Evolutionary conservation across 140 eudicot genomes (phyloP).

Genomic region (Erigeron philadelphicus): DNA sequence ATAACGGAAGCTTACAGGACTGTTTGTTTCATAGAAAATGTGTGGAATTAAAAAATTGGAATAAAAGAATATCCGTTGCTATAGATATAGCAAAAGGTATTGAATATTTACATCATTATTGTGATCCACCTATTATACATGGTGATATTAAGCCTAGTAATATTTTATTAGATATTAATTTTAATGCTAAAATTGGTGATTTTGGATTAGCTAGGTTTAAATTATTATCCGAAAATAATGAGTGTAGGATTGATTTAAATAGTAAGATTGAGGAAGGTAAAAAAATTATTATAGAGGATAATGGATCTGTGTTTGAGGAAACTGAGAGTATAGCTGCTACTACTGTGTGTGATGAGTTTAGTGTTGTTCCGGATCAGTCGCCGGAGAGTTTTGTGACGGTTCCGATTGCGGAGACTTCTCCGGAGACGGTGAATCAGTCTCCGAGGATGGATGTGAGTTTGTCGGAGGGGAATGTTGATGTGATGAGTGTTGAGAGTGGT

Average conservation of each 20-base stretch:
- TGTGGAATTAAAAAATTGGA: slow-evolving; percentile 57
- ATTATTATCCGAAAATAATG: slow-evolving; percentile 38
- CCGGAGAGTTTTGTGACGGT: slow-evolving; percentile 66
- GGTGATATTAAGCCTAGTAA: slow-evolving; percentile 97
- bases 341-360: slow-evolving; percentile 54
- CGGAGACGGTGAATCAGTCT: slow-evolving; percentile 41
- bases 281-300: slow-evolving; percentile 41
- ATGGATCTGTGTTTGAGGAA: slow-evolving; percentile 65
- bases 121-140: slow-evolving; percentile 79
- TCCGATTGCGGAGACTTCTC: slow-evolving; percentile 45
- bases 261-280: slow-evolving; percentile 35
- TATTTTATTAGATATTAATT: slow-evolving; percentile 53
- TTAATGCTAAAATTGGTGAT: slow-evolving; percentile 76
- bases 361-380: slow-evolving; percentile 51
- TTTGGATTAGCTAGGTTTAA: slow-evolving; percentile 82
- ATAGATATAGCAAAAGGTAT: slow-evolving; percentile 72
- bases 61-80: slow-evolving; percentile 44
- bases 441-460: slow-evolving; percentile 38
- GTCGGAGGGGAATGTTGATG: slow-evolving; percentile 50
- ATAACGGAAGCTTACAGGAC: slow-evolving; percentile 83
- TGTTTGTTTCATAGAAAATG: slow-evolving; percentile 67
- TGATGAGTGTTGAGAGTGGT: slow-evolving; percentile 48
- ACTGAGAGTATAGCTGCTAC: slow-evolving; percentile 62
- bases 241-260: slow-evolving; percentile 34
- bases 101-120: slow-evolving; percentile 72